Conservation (phyloP, 2,329 filamentous ascomycete species). For the Westerdykella aurantiaca region DNA sequence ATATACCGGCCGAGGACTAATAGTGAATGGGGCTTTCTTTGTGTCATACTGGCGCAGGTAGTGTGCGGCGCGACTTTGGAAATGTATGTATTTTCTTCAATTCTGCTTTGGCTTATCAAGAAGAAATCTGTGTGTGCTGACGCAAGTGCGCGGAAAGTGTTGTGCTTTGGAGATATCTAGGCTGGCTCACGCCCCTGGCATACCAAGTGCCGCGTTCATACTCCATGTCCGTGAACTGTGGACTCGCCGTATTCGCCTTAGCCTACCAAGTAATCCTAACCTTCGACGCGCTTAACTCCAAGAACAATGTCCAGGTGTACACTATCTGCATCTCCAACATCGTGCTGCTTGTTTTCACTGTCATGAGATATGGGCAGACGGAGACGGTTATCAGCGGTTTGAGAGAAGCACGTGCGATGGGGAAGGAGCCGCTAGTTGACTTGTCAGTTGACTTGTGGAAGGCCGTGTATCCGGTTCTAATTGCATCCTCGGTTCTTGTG, state of each 20-base stretch:
- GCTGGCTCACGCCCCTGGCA: constrained; percentile 14
- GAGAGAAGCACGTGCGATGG: not conserved
- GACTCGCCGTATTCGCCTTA: constrained; percentile 12
- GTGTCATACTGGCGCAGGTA: too few species aligned
- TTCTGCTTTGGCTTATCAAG: too few species aligned
- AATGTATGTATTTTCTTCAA: too few species aligned
- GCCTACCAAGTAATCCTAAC: constrained; percentile 18
- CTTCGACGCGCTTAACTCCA: constrained; percentile 19
- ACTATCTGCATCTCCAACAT: constrained; percentile 16
- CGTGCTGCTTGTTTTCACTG: constrained; percentile 11
- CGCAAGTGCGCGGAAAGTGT: too few species aligned
- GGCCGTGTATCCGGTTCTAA: too few species aligned
- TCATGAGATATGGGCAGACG: constrained; percentile 18
- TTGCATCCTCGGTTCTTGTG: too few species aligned
- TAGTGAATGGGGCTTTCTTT: too few species aligned
- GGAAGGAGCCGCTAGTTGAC: too few species aligned
- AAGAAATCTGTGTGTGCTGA: too few species aligned
- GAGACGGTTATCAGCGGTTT: not conserved
- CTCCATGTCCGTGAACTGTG: constrained; percentile 12
- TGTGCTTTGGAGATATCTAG: constrained; percentile 12
- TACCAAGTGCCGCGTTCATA: constrained; percentile 16
- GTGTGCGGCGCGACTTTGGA: too few species aligned
- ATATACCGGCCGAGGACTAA: too few species aligned
- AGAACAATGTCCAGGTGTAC: constrained; percentile 22
- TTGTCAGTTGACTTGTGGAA: too few species aligned